Conservation (phyloP, 805 yeast species). For the Kodamaea lidongshanica region DNA sequence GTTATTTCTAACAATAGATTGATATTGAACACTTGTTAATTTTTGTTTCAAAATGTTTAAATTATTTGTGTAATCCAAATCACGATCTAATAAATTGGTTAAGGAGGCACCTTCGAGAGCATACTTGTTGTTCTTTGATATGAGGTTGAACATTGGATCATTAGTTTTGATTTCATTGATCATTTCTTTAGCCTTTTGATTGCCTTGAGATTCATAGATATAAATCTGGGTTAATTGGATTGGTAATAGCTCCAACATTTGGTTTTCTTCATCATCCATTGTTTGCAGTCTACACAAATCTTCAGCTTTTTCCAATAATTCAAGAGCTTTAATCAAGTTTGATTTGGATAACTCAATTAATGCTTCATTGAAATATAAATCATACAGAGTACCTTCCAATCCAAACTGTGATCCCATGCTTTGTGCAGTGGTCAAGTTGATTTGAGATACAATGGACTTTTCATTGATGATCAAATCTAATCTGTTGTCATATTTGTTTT, state of each 20-base stretch:
- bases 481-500: conserved; percentile 36
- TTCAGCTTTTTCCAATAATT: conserved; percentile 41
- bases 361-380: conserved; percentile 55
- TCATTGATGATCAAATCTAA: conserved; percentile 58
- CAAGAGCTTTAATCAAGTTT: conserved; percentile 35
- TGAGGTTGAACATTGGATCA: conserved; percentile 36
- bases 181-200: conserved; percentile 28
- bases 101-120: conserved; percentile 16
- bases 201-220: conserved; percentile 35
- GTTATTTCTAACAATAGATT: conserved; percentile 38
- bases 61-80: conserved; percentile 22
- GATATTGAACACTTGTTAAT: conserved; percentile 33
- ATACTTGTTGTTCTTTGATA: conserved; percentile 41
- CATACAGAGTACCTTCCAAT: conserved; percentile 37
- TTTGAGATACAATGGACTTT: conserved; percentile 59
- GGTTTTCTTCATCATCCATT: conserved; percentile 44
- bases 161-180: conserved; percentile 30
- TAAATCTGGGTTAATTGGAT: conserved; percentile 57
- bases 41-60: conserved; percentile 20
- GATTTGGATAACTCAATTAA: conserved; percentile 41
- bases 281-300: conserved; percentile 32
- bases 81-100: conserved; percentile 25
- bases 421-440: conserved; percentile 13
- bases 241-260: conserved; percentile 49
- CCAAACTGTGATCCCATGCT: conserved; percentile 4